Conservation (phyloP, 2,329 filamentous ascomycete species). For the Calonectria pteridis region DNA sequence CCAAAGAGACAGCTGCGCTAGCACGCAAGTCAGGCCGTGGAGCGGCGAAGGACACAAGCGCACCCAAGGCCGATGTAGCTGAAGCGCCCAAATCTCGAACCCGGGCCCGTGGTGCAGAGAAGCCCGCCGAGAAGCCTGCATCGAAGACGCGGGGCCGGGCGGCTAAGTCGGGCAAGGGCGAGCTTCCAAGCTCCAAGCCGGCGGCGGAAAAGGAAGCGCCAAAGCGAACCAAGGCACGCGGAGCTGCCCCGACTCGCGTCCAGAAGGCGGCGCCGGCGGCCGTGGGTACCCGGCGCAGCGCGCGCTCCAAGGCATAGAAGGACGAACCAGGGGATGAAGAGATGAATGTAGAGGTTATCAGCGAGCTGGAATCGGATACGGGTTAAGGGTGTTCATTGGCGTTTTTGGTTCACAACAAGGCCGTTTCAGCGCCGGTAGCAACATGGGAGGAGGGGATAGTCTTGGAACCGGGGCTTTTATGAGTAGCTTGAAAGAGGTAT, state of each 20-base stretch:
- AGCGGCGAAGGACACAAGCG: neutral
- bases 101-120: constrained; percentile 10
- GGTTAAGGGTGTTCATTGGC: too few relatives aligned
- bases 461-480: neutral
- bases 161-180: constrained; percentile 42
- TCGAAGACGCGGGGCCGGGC: constrained; percentile 34
- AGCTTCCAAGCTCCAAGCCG: constrained; percentile 34
- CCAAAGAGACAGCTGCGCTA: neutral
- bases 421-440: neutral
- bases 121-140: constrained; percentile 21
- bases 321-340: too few relatives aligned
- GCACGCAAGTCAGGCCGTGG: neutral
- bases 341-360: neutral
- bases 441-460: neutral
- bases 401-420: neutral
- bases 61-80: neutral
- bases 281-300: constrained; percentile 32
- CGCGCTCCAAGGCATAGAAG: constrained; percentile 34
- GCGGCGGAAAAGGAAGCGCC: constrained; percentile 2
- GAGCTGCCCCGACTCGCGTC: constrained; percentile 32
- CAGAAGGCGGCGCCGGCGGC: constrained; percentile 36
- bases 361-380: too few relatives aligned
- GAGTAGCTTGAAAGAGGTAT: constrained; percentile 1
- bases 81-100: neutral
- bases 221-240: constrained; percentile 30